phyloP scores from a whole-genome alignment of 2,329 filamentous ascomycete species.

The Colletotrichum tropicicola region DNA sequence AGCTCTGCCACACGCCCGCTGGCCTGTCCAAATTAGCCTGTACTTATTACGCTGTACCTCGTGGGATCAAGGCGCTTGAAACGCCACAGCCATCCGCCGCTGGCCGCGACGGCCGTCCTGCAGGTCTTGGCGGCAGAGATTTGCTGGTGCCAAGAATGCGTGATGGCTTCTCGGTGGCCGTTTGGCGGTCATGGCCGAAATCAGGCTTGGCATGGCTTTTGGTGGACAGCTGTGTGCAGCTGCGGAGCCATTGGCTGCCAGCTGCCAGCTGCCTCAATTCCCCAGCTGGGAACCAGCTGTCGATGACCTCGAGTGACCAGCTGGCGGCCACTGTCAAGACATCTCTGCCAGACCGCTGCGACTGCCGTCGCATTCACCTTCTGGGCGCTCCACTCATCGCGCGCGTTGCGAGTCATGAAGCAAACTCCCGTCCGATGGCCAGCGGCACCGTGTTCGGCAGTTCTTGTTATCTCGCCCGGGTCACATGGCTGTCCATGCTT shows the following conservation, averaged over 20 bases:
- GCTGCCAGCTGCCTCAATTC: neutral
- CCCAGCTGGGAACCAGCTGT: too few relatives aligned
- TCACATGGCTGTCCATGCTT: neutral
- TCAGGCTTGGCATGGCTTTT: neutral
- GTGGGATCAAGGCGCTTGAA: neutral
- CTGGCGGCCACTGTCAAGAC: too few relatives aligned
- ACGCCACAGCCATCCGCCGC: neutral
- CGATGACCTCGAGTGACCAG: too few relatives aligned
- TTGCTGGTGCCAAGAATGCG: neutral
- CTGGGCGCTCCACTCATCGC: neutral
- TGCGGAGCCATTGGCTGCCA: neutral
- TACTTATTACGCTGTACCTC: too few relatives aligned
- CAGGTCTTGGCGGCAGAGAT: neutral
- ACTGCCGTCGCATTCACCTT: too few relatives aligned
- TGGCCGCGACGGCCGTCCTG: too few relatives aligned
- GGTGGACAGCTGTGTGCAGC: neutral
- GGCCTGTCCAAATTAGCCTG: neutral
- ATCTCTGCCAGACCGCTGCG: too few relatives aligned
- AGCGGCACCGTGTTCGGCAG: neutral
- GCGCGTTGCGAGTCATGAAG: conserved; percentile 1
- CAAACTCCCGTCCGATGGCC: neutral
- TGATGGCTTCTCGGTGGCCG: neutral
- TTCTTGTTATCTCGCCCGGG: neutral
- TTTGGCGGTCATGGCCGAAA: neutral
- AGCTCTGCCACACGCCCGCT: neutral